Percentiles rank a stretch among this genome's conserved stretches.
These are phyloP conservation scores for Aspergillus udagawae DNA, from an alignment of 2,329 filamentous ascomycete genomes.

Conservation along the genomic window DNA sequence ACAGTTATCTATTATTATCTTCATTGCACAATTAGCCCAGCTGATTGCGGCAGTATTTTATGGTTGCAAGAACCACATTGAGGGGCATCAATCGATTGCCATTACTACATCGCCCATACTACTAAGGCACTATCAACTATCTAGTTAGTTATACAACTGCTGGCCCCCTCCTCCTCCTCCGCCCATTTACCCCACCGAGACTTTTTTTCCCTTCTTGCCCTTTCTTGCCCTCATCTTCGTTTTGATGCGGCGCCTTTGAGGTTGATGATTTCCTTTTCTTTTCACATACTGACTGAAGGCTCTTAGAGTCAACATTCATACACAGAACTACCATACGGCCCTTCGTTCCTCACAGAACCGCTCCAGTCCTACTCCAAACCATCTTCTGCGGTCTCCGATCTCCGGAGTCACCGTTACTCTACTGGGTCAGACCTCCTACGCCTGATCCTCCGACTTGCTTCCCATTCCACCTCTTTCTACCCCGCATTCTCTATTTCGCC, in stretches of 20 bases:
- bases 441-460: slow-evolving; percentile 6
- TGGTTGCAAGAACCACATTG: slow-evolving; percentile 2
- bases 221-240: background rate
- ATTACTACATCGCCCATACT: background rate
- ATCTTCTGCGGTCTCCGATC: background rate
- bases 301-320: background rate
- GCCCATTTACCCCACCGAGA: background rate
- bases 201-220: background rate
- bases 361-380: background rate
- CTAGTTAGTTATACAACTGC: background rate
- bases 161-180: background rate
- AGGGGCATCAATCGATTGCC: background rate
- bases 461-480: slow-evolving; percentile 10
- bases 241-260: background rate
- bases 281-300: background rate
- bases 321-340: background rate
- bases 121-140: background rate
- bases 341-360: background rate
- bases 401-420: background rate
- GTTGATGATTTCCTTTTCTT: background rate
- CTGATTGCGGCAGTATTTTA: slow-evolving; percentile 19
- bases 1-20: background rate
- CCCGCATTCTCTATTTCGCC: slow-evolving; percentile 10
- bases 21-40: slow-evolving; percentile 19
- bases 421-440: background rate